Conservation (phyloP, 2,329 filamentous ascomycete genomes). For the Thielaviopsis musarum region DNA sequence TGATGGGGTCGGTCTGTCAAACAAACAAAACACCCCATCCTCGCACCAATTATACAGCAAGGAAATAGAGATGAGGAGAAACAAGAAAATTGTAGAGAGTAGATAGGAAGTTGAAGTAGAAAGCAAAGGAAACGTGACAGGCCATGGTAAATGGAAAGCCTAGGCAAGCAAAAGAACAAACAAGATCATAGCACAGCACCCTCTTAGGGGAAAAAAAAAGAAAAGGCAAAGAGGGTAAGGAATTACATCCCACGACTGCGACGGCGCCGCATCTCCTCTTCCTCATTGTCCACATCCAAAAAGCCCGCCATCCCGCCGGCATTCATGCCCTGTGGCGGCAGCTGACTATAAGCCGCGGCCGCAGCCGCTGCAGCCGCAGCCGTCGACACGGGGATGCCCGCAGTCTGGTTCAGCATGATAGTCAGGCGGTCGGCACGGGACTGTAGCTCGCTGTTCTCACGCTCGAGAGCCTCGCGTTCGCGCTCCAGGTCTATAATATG, state of each 20-base stretch:
- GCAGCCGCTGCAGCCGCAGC: background rate
- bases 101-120: background rate
- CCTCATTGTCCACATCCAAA: background rate
- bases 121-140: background rate
- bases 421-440: conserved; percentile 5
- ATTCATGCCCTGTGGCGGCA: background rate
- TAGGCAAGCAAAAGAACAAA: background rate
- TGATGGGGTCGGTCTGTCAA: too few species aligned
- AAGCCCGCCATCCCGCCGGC: background rate
- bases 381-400: background rate
- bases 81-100: too few species aligned
- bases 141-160: background rate
- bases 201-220: background rate
- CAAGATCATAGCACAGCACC: too few species aligned
- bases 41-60: too few species aligned
- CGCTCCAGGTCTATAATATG: conserved; percentile 20
- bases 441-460: conserved; percentile 17
- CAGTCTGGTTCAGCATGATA: conserved; percentile 2
- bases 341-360: background rate
- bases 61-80: too few species aligned
- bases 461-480: conserved; percentile 17
- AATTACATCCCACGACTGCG: background rate
- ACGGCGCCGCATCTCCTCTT: background rate
- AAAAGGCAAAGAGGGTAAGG: background rate
- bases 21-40: too few species aligned